These are phyloP conservation scores for Geotrichum restrictum DNA, from an alignment of 1,139 yeast genomes.

Conservation along the genomic window DNA sequence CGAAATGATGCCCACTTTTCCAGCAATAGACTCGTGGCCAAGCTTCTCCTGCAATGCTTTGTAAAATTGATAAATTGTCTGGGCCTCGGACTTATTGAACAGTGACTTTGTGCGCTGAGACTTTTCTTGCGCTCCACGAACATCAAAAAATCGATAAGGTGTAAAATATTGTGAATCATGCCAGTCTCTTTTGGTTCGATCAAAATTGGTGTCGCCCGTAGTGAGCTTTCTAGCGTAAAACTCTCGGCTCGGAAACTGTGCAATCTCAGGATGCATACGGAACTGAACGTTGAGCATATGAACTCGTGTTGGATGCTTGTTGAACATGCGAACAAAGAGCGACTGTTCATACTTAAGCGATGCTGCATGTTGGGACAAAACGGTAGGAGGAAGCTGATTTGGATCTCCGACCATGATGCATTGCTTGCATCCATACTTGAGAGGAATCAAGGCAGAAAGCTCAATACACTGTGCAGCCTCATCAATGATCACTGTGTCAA, in stretches of 20 bases:
- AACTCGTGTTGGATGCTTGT: slow-evolving; percentile 56
- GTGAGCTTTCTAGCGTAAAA: slow-evolving; percentile 69
- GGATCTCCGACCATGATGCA: slow-evolving; percentile 99
- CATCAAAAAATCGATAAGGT: slow-evolving; percentile 80
- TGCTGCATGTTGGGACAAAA: slow-evolving; percentile 86
- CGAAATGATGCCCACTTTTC: slow-evolving; percentile 83
- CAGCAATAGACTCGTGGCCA: slow-evolving; percentile 49
- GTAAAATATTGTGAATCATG: slow-evolving; percentile 51
- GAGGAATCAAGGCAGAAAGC: slow-evolving; percentile 83
- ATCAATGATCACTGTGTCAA: slow-evolving; percentile 93
- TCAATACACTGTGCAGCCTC: slow-evolving; percentile 99
- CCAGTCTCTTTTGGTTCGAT: slow-evolving; percentile 67
- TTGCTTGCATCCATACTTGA: slow-evolving; percentile 83
- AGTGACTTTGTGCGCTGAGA: slow-evolving; percentile 20
- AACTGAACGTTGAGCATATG: slow-evolving; percentile 88
- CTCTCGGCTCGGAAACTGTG: slow-evolving; percentile 77
- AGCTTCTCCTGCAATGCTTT: slow-evolving; percentile 24
- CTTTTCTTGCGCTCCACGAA: slow-evolving; percentile 59
- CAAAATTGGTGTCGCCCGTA: slow-evolving; percentile 57
- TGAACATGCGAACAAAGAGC: slow-evolving; percentile 90
- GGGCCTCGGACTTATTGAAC: slow-evolving; percentile 20
- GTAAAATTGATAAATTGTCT: slow-evolving; percentile 49
- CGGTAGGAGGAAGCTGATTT: slow-evolving; percentile 96
- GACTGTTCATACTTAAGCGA: slow-evolving; percentile 80
- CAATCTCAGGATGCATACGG: slow-evolving; percentile 95